Conservation (phyloP, 345 rosid species). For the Orychophragmus violaceus region DNA sequence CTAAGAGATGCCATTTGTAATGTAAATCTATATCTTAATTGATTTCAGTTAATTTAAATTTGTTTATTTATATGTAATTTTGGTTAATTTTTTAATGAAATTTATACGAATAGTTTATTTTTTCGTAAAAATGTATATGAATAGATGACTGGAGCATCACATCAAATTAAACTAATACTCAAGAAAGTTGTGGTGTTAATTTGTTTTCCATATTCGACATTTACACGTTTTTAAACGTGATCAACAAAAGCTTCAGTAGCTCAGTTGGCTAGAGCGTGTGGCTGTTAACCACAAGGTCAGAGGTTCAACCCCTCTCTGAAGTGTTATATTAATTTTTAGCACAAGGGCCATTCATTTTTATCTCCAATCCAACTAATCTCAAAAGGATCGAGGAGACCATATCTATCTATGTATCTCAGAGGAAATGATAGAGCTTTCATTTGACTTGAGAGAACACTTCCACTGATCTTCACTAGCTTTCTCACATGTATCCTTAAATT, state of each 20-base stretch:
- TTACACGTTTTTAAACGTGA: neutral
- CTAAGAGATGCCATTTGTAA: neutral
- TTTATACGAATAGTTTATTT: too few relatives aligned
- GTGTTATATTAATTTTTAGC: too few relatives aligned
- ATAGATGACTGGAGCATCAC: neutral
- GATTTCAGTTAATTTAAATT: neutral
- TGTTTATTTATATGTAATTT: neutral
- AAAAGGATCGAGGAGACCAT: too few relatives aligned
- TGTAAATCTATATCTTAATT: neutral
- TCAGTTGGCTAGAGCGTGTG: constrained; percentile 95
- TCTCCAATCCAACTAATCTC: too few relatives aligned
- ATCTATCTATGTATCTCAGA: too few relatives aligned
- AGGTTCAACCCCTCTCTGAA: too few relatives aligned
- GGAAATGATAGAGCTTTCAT: too few relatives aligned
- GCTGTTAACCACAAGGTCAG: constrained; percentile 94
- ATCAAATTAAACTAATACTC: neutral
- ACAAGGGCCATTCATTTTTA: too few relatives aligned
- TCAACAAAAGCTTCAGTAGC: constrained; percentile 37
- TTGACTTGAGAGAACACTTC: too few relatives aligned
- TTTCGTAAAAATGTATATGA: too few relatives aligned
- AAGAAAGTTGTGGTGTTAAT: neutral
- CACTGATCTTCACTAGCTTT: too few relatives aligned
- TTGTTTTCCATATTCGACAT: neutral
- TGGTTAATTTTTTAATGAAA: neutral
- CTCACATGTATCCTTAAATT: too few relatives aligned